A percentile compares a stretch with the other conserved stretches of the same genome.
Evolutionary conservation across 2,329 filamentous ascomycete genomes (phyloP).

Genomic region (Cytospora chrysosperma): DNA sequence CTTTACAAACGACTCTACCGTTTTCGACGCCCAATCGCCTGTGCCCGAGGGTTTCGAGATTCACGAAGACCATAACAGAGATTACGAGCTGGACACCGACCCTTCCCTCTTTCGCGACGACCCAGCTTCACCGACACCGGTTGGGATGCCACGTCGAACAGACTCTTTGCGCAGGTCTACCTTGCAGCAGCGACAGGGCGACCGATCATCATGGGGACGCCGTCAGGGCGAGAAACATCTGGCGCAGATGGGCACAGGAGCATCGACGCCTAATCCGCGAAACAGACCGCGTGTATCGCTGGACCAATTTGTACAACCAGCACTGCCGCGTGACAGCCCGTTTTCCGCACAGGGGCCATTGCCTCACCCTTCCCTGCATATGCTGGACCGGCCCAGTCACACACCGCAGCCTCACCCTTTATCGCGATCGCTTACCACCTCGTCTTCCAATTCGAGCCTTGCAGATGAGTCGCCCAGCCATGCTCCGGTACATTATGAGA

Average conservation of each 20-base stretch:
- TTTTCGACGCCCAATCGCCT: constrained; percentile 64
- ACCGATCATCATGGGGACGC: constrained; percentile 63
- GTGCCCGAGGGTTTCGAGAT: constrained; percentile 48
- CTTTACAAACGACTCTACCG: constrained; percentile 64
- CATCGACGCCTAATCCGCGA: constrained; percentile 55
- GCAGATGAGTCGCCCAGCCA: constrained; percentile 70
- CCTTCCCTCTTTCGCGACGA: constrained; percentile 39
- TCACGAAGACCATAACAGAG: constrained; percentile 41
- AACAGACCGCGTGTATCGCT: constrained; percentile 73
- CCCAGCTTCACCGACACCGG: constrained; percentile 45
- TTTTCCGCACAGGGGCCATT: constrained; percentile 57
- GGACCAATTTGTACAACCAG: constrained; percentile 71
- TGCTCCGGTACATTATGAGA: constrained; percentile 55
- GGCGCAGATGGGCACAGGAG: constrained; percentile 52
- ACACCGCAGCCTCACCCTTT: constrained; percentile 69
- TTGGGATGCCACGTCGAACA: constrained; percentile 64
- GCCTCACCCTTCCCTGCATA: constrained; percentile 54
- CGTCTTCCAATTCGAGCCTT: constrained; percentile 77
- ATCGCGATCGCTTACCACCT: constrained; percentile 82
- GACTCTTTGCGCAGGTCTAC: constrained; percentile 84
- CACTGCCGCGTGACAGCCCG: constrained; percentile 58
- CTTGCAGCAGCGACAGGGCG: constrained; percentile 76
- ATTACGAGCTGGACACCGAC: constrained; percentile 53
- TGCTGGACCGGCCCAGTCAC: constrained; percentile 44
- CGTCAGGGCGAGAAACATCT: constrained; percentile 58